Evolutionary conservation across 2,329 filamentous ascomycete species (phyloP), one percentile per base, ranked within the genome.

Genomic region (Leptographium lundbergii): DNA sequence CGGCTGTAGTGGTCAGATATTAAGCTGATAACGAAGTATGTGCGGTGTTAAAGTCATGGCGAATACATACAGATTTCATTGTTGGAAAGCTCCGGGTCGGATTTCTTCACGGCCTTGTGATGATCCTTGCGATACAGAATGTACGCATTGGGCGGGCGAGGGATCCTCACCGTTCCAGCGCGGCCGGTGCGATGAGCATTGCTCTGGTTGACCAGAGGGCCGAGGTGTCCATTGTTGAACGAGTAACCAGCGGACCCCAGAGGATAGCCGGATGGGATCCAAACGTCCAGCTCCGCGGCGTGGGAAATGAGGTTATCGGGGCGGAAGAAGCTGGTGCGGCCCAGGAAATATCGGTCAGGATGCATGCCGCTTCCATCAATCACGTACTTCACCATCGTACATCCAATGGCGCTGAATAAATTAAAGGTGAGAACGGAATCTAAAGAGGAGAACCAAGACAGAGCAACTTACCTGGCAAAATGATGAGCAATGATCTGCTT

Each of bases 111-210:
- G 13, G 64, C 51, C 19, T 64, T 64, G 62, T 75, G 73, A 29
- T 69, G 66, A 39, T 73, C 71, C 61, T 71, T 71, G 61, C 73
- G 73, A 55, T 74, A 75, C 22, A 75, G 63, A 47, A 75, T 75
- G 66, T 71, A 75, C 6, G 72, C 71, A 62, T 75, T 75, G 19
- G 72, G 69, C 29, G 73, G 73, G 7, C 73, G 71, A 24, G 69
- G 71, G 54, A 74, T 67, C 61, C 57, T 58, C 24, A 61, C 53
- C 36, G 34, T 34, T n/a, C 58, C 56, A 14, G 39, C 27, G 3
- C 56, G 58, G 10, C 4, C n/a, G 7, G 57, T 25, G 25, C 58
- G 57, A 14, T 56, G 57, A 4, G 29, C 24, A 25, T 14, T 45
- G 9, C 27, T 14, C 9, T 50, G n/a, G 3, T 19, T 3, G n/a